A percentile compares a stretch with the other conserved stretches of the same genome.
Conservation (phyloP, 108 stramenopile species). For the Epithemia pelagica region DNA sequence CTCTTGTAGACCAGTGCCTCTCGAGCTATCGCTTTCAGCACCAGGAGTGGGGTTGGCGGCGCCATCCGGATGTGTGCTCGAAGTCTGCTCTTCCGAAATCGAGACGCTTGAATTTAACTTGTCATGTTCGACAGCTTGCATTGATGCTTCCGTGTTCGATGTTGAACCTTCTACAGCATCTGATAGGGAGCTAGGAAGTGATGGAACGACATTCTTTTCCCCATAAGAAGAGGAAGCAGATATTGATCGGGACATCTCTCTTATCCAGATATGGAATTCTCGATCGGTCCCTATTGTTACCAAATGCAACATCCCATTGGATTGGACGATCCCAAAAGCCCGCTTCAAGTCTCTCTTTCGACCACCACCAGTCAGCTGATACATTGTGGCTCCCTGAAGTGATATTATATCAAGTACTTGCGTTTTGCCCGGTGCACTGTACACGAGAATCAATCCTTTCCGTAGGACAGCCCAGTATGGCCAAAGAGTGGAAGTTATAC, state of each 20-base stretch:
- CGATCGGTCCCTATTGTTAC: constrained; percentile 24
- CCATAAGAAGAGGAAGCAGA: neutral
- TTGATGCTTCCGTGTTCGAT: no score
- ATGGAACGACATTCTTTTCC: neutral
- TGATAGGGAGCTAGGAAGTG: neutral
- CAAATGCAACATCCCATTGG: constrained; percentile 21
- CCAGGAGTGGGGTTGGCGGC: no score
- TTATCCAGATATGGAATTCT: constrained; percentile 33
- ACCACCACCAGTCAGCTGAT: constrained; percentile 36
- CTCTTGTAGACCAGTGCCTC: no score
- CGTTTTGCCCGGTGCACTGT: constrained; percentile 33
- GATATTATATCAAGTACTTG: constrained; percentile 44
- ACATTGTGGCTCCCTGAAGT: constrained; percentile 39
- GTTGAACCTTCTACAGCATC: no score
- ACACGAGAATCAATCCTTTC: constrained; percentile 41
- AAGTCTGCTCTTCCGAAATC: no score
- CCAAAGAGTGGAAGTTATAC: constrained; percentile 49
- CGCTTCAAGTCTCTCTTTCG: constrained; percentile 36
- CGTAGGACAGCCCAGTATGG: constrained; percentile 55
- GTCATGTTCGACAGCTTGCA: no score
- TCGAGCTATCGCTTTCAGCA: no score
- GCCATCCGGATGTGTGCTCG: no score
- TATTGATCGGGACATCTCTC: constrained; percentile 10
- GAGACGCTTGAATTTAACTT: no score
- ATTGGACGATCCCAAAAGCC: constrained; percentile 40